A percentile compares a stretch with the other conserved stretches of the same genome.
Conservation (phyloP, 495 filamentous ascomycete genomes). For the Cladorrhinum samala region DNA sequence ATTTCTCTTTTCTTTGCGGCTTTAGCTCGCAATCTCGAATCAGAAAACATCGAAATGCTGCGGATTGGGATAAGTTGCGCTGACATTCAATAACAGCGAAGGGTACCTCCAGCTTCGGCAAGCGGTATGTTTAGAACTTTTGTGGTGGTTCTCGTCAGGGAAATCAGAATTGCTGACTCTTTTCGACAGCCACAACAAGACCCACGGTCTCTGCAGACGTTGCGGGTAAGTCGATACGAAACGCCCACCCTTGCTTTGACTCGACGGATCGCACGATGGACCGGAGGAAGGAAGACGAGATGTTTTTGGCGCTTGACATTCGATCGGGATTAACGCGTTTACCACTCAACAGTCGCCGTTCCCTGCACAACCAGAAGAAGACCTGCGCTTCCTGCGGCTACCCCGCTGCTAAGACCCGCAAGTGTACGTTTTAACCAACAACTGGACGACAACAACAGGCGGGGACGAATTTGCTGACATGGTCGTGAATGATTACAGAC, state of each 20-base stretch:
- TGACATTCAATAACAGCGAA: conserved; percentile 51
- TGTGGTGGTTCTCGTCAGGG: not conserved
- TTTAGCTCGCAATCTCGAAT: not conserved
- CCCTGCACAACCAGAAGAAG: conserved; percentile 99
- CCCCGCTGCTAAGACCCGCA: conserved; percentile 90
- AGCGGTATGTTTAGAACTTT: conserved; percentile 51
- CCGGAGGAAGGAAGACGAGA: conserved; percentile 6
- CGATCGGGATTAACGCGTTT: conserved; percentile 15
- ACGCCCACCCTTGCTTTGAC: conserved; percentile 2
- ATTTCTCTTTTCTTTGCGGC: not conserved
- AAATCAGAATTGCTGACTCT: conserved; percentile 16
- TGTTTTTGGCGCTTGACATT: conserved; percentile 27
- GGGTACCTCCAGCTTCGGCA: conserved; percentile 96
- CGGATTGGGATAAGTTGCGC: conserved; percentile 10
- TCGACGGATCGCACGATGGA: conserved; percentile 4
- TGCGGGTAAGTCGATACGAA: conserved; percentile 69
- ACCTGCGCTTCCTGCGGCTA: conserved; percentile 97
- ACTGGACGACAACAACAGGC: not conserved
- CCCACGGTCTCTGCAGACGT: conserved; percentile 98
- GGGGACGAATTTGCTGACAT: conserved; percentile 12
- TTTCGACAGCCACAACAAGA: conserved; percentile 78
- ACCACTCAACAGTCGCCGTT: conserved; percentile 66
- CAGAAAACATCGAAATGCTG: not conserved
- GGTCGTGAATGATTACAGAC: conserved; percentile 53
- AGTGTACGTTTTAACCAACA: conserved; percentile 70